These are phyloP conservation scores for Pisolithus microcarpus DNA, from an alignment of 768 basidiomycete species.

Conservation along the genomic window DNA sequence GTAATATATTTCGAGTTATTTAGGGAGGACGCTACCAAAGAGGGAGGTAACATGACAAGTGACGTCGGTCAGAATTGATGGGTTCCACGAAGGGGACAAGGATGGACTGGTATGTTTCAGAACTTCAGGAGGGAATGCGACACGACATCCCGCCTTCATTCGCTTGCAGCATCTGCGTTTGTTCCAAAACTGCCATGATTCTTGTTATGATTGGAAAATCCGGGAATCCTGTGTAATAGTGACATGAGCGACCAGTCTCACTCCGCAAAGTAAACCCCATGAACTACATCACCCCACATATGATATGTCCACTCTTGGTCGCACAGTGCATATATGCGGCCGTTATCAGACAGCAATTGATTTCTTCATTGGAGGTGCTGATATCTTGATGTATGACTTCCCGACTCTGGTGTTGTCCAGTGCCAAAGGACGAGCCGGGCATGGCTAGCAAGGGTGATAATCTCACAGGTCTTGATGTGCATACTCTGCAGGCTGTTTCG, in stretches of 20 bases:
- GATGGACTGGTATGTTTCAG: constrained; percentile 19
- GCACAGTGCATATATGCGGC: constrained; percentile 69
- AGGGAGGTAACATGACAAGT: constrained; percentile 20
- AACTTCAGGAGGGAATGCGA: too few relatives aligned
- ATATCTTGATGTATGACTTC: constrained; percentile 72
- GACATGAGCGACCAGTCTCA: too few relatives aligned
- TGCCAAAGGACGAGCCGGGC: neutral
- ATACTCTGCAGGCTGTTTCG: constrained; percentile 54
- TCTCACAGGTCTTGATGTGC: constrained; percentile 47
- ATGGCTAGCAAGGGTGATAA: constrained; percentile 14
- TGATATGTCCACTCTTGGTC: constrained; percentile 67
- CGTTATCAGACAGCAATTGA: constrained; percentile 70
- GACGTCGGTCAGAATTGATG: constrained; percentile 13
- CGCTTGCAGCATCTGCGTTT: too few relatives aligned
- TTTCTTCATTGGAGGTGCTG: constrained; percentile 58
- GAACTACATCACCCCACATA: constrained; percentile 66
- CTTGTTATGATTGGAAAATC: too few relatives aligned
- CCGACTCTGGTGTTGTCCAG: constrained; percentile 6
- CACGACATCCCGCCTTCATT: too few relatives aligned
- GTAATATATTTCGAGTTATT: constrained; percentile 14
- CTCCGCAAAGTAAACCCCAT: constrained; percentile 51
- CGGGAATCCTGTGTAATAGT: too few relatives aligned
- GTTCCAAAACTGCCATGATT: too few relatives aligned
- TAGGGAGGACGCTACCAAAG: constrained; percentile 23
- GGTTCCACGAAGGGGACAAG: constrained; percentile 8